Evolutionary conservation across 306 rosid genomes (phyloP).

Genomic region (Fagus crenata): DNA sequence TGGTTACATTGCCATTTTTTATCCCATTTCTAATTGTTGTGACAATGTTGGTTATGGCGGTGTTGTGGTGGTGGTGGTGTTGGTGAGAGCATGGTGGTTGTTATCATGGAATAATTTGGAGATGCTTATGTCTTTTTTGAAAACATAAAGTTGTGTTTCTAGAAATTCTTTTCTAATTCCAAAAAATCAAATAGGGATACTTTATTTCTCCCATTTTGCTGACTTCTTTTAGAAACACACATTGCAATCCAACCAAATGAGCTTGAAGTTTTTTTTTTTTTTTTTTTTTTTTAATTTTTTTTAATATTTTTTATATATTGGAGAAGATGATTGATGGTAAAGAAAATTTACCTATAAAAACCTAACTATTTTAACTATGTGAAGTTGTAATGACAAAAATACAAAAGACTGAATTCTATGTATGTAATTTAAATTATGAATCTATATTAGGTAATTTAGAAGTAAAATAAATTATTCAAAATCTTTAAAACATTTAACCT

Average conservation of each 20-base stretch:
- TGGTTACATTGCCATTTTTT: neutral
- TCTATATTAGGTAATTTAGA: neutral
- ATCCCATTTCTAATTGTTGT: neutral
- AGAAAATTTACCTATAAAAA: neutral
- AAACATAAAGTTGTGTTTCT: too few species aligned
- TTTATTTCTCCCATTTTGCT: too few species aligned
- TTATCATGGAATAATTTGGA: too few species aligned
- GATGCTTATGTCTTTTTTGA: too few species aligned
- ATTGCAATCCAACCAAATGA: neutral
- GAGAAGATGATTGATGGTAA: neutral
- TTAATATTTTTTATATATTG: neutral
- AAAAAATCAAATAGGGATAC: too few species aligned
- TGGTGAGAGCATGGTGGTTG: neutral
- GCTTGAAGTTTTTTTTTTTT: neutral
- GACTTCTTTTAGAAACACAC: too few species aligned
- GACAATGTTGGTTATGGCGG: neutral
- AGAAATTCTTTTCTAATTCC: too few species aligned
- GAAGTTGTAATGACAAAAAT: too few species aligned
- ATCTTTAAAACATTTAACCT: neutral
- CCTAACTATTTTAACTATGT: neutral
- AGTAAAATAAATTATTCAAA: neutral
- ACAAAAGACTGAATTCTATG: too few species aligned
- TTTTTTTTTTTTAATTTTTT: too few species aligned
- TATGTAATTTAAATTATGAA: too few species aligned
- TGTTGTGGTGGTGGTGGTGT: neutral